Percentiles rank a stretch among this genome's conserved stretches.
Evolutionary conservation across 225 moss, liverwort and hornwort genomes (phyloP).

Genomic region (Sphagnum contortum): DNA sequence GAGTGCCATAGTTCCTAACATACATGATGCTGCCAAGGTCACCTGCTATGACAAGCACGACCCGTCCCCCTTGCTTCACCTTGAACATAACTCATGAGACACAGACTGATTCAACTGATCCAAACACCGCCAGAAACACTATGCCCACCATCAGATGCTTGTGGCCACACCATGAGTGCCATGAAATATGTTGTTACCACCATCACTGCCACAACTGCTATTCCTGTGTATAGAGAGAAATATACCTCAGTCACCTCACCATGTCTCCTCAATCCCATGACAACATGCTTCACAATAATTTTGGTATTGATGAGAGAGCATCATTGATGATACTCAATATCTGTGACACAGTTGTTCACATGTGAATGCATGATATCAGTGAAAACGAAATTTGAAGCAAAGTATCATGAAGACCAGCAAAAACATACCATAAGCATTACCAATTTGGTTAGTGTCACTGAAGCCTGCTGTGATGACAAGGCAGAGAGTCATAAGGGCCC

Average conservation of each 20-base stretch:
- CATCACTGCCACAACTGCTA: conserved; percentile 87
- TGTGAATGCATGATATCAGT: too few relatives aligned
- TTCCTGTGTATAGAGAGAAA: conserved; percentile 28
- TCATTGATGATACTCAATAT: background rate
- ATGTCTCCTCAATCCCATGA: too few relatives aligned
- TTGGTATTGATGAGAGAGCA: too few relatives aligned
- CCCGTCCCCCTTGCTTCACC: conserved; percentile 79
- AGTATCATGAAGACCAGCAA: too few relatives aligned
- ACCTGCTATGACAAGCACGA: conserved; percentile 70
- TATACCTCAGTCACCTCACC: too few relatives aligned
- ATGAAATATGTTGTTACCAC: conserved; percentile 66
- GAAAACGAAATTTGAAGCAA: too few relatives aligned
- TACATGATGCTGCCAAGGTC: conserved; percentile 72
- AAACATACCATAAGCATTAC: conserved; percentile 59
- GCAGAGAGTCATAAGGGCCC: conserved; percentile 82
- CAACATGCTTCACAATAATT: too few relatives aligned
- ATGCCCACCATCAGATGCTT: conserved; percentile 33
- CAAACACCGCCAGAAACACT: conserved; percentile 43
- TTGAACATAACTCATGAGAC: conserved; percentile 71
- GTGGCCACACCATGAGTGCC: conserved; percentile 67
- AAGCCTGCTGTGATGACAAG: conserved; percentile 76
- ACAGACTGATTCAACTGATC: conserved; percentile 50
- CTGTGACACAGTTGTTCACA: too few relatives aligned
- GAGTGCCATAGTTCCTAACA: conserved; percentile 81
- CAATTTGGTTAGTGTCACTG: conserved; percentile 73